Conservation (phyloP, 805 yeast species). For the Metschnikowia baotianmanensis region DNA sequence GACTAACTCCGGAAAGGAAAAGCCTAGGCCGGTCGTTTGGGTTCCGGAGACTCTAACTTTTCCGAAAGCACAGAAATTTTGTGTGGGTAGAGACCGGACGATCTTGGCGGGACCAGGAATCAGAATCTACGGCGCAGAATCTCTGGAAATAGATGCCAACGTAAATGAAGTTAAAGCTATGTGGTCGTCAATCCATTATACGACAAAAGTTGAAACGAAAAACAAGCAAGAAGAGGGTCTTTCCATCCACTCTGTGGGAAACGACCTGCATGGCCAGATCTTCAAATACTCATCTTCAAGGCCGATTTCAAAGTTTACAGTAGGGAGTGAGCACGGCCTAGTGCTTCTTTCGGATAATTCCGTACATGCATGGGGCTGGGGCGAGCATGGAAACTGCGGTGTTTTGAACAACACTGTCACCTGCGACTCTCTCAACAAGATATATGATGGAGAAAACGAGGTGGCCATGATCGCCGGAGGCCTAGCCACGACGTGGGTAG, state of each 20-base stretch:
- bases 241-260: constrained; percentile 56
- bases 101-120: constrained; percentile 28
- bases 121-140: constrained; percentile 21
- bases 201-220: not conserved
- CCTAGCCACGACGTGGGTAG: constrained; percentile 68
- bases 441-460: constrained; percentile 23
- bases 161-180: constrained; percentile 44
- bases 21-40: constrained; percentile 22
- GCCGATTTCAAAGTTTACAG: constrained; percentile 27
- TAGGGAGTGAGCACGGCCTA: constrained; percentile 90
- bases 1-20: constrained; percentile 6
- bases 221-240: not conserved
- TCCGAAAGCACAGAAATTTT: constrained; percentile 16
- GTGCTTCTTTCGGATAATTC: constrained; percentile 25
- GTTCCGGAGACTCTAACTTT: constrained; percentile 23
- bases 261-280: constrained; percentile 72
- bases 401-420: constrained; percentile 28
- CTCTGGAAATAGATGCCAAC: not conserved
- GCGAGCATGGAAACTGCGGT: constrained; percentile 97
- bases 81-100: constrained; percentile 62
- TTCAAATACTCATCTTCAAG: constrained; percentile 23
- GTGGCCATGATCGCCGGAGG: constrained; percentile 51
- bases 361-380: constrained; percentile 95
- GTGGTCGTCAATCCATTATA: constrained; percentile 76
- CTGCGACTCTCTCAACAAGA: constrained; percentile 33